Evolutionary conservation across 768 basidiomycete species (phyloP), one percentile per base, ranked within the genome.

Genomic region (Lactarius psammicola): DNA sequence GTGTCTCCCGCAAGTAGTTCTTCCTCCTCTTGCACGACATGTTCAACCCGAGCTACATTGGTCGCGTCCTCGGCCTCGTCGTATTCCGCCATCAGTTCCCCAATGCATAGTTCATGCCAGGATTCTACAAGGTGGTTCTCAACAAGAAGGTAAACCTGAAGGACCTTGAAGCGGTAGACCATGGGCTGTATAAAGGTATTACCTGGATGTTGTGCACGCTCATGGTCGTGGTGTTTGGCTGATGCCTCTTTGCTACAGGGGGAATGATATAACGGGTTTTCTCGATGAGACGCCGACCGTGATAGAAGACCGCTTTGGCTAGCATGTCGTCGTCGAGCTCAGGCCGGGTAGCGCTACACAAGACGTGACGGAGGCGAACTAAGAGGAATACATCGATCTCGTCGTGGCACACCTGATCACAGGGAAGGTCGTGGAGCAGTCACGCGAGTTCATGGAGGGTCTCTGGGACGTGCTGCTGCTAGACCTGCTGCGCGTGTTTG

Each of bases 401-500:
- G 83, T 95, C 54, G 92, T 95, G 33, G 84, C 87, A 58, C 94
- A 95, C 75, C 87, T 92, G 60, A 94, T 94, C 71, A 85, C 85
- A 65, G 85, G 83, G 67, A 86, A 94, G 57, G 87, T 95, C 65
- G 85, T 86, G 72, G 89, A 88, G 61, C 94, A 95, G 76, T 91
- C 92, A 70, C 82, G 87, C 60, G 86, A 93, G 2, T 92, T 96
- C 78, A 87, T 91, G 84, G 85, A 85, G 60, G 94, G 94, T 7
- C 85, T 95, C 63, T 81, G 87, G 69, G 94, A 95, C 72, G 81
- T 95, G 58, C 85, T 95, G 69, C 92, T 94, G n/a, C n/a, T n/a
- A n/a, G n/a, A n/a, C n/a, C n/a, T n/a, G n/a, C n/a, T n/a, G n/a
- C n/a, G n/a, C n/a, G n/a, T n/a, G n/a, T n/a, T n/a, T n/a, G n/a